A percentile compares a stretch with the other conserved stretches of the same genome.
Evolutionary conservation across 257 asterid genomes (phyloP).

Genomic region (Oldenlandia corymbosa): DNA sequence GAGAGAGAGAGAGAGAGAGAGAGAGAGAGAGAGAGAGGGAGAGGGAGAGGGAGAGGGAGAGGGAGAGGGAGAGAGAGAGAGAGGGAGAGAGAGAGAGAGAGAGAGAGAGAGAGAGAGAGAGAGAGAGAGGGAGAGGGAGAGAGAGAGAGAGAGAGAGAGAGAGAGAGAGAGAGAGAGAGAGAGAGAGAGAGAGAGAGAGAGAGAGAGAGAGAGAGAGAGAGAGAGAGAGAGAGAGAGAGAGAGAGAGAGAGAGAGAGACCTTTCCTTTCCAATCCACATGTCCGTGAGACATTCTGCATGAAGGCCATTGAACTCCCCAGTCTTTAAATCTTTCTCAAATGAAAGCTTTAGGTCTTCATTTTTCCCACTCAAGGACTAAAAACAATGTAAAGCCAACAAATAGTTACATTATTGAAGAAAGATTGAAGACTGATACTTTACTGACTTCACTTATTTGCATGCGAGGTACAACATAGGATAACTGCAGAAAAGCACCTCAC

Average conservation of each 20-base stretch:
- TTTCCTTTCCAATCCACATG: constrained; percentile 81
- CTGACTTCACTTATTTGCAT: not conserved
- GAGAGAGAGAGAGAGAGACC: constrained; percentile 33
- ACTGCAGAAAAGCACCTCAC: too few species aligned
- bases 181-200: not conserved
- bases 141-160: constrained; percentile 12
- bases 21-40: not conserved
- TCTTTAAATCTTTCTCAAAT: constrained; percentile 64
- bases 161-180: not conserved
- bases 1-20: not conserved
- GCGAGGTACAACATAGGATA: not conserved
- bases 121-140: not conserved
- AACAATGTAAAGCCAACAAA: constrained; percentile 18
- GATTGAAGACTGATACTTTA: not conserved
- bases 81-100: not conserved
- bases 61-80: not conserved
- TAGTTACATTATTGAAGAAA: not conserved
- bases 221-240: not conserved
- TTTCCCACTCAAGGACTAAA: constrained; percentile 70
- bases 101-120: constrained; percentile 13
- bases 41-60: too few species aligned
- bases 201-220: constrained; percentile 9
- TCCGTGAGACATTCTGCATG: constrained; percentile 93
- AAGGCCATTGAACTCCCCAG: constrained; percentile 70
- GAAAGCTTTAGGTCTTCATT: constrained; percentile 62